Evolutionary conservation across 495 filamentous ascomycete genomes (phyloP), one percentile per base, ranked within the genome.

Genomic region (Baudoinia panamericana): DNA sequence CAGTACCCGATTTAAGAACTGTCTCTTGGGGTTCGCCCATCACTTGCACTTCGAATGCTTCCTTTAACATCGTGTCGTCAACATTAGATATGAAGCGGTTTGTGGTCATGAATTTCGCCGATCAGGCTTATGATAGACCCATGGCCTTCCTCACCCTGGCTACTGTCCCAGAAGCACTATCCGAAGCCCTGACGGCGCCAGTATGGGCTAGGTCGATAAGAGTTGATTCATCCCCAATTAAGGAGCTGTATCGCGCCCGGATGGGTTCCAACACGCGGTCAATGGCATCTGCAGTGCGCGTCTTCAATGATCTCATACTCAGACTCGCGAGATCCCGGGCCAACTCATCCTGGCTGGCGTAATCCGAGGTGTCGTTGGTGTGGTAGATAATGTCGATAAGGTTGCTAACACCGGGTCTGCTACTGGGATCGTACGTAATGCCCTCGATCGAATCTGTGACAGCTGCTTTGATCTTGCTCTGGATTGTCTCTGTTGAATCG

Each of bases 361-460:
- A 64, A 28, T 26, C 12, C 9, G 26, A 4, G 6, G 49, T 46
- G 30, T 39, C 34, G 39, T 76, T 70, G 38, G 84, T 71, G 45
- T 83, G 73, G 26, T 73, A 71, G 16, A 84, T 61, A 24, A 97
- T 69, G 33, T 82, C 72, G 15, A 97, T 58, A 12, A 97, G 63
- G 57, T 96, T 97, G 13, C 86, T 75, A 0, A 97, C 77, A 1
- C 85, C 92, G 0, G 88, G 87, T 25, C 90, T 69, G 0, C 44
- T 46, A 0, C 46, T 50, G 0, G 78, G 80, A 43, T 94, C 80
- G 57, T 84, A 93, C 3, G 72, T 73, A 28, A 93, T 70, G 17
- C 47, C 57, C 8, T 64, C 53, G 2, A 67, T 43, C 0, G 68
- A 75, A 55, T 97, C 90, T 16, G 90, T 96, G n/a, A 85, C 54